Evolutionary conservation across 140 eudicot genomes (phyloP).

Genomic region (Bidens hawaiensis): DNA sequence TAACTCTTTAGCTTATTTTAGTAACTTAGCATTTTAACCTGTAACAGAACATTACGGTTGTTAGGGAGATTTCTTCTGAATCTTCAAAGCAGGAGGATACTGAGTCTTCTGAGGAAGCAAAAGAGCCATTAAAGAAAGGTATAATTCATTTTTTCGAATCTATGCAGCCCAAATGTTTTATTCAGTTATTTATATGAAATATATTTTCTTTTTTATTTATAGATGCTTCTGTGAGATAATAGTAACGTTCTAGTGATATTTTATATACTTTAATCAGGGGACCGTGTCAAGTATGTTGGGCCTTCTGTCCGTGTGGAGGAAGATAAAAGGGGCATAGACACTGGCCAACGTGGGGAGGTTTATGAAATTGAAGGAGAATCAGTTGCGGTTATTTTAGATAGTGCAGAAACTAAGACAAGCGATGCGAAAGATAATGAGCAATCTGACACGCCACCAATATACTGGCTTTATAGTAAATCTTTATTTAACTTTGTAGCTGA

Average conservation of each 20-base stretch:
- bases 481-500: background rate
- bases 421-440: conserved; percentile 39
- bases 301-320: conserved; percentile 45
- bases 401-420: conserved; percentile 28
- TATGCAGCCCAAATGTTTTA: background rate
- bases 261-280: conserved; percentile 51
- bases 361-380: conserved; percentile 71
- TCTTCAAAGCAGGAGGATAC: conserved; percentile 48
- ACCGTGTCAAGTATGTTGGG: conserved; percentile 87
- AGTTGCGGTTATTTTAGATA: conserved; percentile 76
- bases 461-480: conserved; percentile 68
- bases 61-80: conserved; percentile 56
- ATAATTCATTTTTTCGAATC: background rate
- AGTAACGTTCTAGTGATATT: conserved; percentile 1
- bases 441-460: conserved; percentile 46
- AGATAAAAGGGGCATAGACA: conserved; percentile 70
- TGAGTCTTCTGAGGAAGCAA: conserved; percentile 45
- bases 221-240: background rate
- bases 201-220: background rate
- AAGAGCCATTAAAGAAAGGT: conserved; percentile 77
- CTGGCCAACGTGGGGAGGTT: conserved; percentile 91
- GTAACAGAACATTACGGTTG: conserved; percentile 74
- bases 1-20: background rate
- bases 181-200: background rate
- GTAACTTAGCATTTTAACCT: background rate